Conservation (phyloP, 2,329 filamentous ascomycete genomes). For the Acrocalymma vagum region DNA sequence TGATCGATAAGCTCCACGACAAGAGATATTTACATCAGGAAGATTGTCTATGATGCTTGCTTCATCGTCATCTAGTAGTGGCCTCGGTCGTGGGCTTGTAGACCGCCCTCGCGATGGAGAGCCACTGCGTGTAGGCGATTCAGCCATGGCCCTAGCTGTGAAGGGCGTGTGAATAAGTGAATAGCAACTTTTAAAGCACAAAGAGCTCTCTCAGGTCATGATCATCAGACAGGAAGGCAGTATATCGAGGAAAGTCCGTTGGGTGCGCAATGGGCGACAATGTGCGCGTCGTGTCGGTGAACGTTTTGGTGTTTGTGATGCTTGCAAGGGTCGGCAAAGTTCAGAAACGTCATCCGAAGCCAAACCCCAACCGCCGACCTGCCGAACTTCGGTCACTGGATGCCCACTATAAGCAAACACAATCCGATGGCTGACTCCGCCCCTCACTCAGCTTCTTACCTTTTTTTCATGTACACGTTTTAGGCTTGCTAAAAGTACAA, state of each 20-base stretch:
- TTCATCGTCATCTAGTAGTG: slow-evolving; percentile 36
- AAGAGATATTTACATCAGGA: slow-evolving; percentile 34
- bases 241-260: neutral
- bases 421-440: slow-evolving; percentile 2
- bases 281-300: slow-evolving; percentile 20
- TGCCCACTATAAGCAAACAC: too few species aligned
- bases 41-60: slow-evolving; percentile 40
- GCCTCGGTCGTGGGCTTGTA: slow-evolving; percentile 39
- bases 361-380: neutral
- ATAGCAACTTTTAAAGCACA: slow-evolving; percentile 5
- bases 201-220: slow-evolving; percentile 12
- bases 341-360: slow-evolving; percentile 3
- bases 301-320: slow-evolving; percentile 18
- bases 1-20: too few species aligned
- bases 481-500: slow-evolving; percentile 49
- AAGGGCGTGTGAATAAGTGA: slow-evolving; percentile 5
- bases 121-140: slow-evolving; percentile 33
- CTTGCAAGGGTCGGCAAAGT: slow-evolving; percentile 6
- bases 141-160: slow-evolving; percentile 34
- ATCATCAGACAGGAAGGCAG: slow-evolving; percentile 3
- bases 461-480: neutral
- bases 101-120: slow-evolving; percentile 40
- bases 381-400: slow-evolving; percentile 1
- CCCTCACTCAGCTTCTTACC: neutral
- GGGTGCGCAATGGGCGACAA: neutral